Conservation (phyloP, 1,284 basidiomycete species). For the Meira miltonrushii region DNA sequence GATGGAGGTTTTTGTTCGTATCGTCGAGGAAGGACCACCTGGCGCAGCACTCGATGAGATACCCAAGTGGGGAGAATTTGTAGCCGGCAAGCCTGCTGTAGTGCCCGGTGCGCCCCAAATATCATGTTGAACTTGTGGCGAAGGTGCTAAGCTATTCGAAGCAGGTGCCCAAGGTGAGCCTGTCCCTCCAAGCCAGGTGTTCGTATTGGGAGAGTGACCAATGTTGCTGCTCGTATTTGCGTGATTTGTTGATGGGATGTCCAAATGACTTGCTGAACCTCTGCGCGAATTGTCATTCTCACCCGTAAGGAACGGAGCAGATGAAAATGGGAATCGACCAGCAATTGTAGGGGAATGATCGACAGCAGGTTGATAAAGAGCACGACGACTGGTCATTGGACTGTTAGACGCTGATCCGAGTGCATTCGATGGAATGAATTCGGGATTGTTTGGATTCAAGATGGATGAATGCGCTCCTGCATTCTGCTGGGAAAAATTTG, state of each 20-base stretch:
- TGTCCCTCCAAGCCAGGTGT: background rate
- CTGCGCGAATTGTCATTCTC: background rate
- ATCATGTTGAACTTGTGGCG: background rate
- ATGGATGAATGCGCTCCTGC: slow-evolving; percentile 17
- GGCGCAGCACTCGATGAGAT: background rate
- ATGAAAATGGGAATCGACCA: background rate
- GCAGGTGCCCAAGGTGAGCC: background rate
- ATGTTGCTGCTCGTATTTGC: background rate
- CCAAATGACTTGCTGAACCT: slow-evolving; percentile 1
- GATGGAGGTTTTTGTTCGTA: background rate
- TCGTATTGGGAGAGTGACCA: background rate
- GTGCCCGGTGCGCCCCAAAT: background rate
- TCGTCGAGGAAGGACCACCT: background rate
- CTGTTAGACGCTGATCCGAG: slow-evolving; percentile 22
- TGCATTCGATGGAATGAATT: slow-evolving; percentile 30
- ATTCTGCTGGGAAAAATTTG: slow-evolving; percentile 24
- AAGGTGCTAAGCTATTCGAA: background rate
- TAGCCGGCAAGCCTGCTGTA: background rate
- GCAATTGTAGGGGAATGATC: background rate
- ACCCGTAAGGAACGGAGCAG: background rate
- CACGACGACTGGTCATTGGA: slow-evolving; percentile 20
- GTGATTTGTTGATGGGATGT: background rate
- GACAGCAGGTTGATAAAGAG: background rate
- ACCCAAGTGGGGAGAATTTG: background rate
- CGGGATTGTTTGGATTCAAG: slow-evolving; percentile 35